phyloP scores from a whole-genome alignment of 2,329 filamentous ascomycete species.

The Neonectria coccinea region DNA sequence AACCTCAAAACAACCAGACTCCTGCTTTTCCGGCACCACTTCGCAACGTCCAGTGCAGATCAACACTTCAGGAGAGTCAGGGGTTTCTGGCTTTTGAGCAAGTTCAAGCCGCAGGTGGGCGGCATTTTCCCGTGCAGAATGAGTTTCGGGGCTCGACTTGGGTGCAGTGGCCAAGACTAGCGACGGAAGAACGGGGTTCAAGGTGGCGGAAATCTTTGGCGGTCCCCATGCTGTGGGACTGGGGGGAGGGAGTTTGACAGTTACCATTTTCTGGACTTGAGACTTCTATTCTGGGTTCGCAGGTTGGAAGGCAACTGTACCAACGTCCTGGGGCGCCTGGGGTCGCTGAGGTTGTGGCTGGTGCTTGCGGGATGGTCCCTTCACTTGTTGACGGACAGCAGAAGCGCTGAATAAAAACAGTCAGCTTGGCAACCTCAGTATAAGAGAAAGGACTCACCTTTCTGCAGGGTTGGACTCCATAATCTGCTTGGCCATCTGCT shows the following conservation, averaged over 20 bases:
- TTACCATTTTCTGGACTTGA: slow-evolving; percentile 16
- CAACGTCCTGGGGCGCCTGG: neutral
- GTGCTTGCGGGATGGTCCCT: neutral
- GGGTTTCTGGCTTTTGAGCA: neutral
- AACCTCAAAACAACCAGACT: slow-evolving; percentile 23
- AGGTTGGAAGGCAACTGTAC: slow-evolving; percentile 22
- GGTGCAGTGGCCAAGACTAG: no score
- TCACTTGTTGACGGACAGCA: neutral
- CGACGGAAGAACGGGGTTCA: neutral
- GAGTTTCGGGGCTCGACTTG: no score
- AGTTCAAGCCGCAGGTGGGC: neutral
- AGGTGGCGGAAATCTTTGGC: neutral
- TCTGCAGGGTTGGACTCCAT: slow-evolving; percentile 1
- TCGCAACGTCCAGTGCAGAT: slow-evolving; percentile 15
- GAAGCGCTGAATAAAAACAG: neutral
- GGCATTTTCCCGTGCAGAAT: neutral
- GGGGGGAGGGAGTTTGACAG: neutral
- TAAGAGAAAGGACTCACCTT: neutral
- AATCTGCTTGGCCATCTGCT: slow-evolving; percentile 3
- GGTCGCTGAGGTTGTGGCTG: neutral
- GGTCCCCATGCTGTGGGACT: slow-evolving; percentile 26
- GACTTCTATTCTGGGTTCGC: slow-evolving; percentile 30
- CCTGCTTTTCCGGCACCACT: slow-evolving; percentile 26
- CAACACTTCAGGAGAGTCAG: neutral
- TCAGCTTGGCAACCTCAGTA: neutral